Evolutionary conservation across 208 protist species (phyloP), one percentile per base, ranked within the genome.

Genomic region (Angomonas deanei): DNA sequence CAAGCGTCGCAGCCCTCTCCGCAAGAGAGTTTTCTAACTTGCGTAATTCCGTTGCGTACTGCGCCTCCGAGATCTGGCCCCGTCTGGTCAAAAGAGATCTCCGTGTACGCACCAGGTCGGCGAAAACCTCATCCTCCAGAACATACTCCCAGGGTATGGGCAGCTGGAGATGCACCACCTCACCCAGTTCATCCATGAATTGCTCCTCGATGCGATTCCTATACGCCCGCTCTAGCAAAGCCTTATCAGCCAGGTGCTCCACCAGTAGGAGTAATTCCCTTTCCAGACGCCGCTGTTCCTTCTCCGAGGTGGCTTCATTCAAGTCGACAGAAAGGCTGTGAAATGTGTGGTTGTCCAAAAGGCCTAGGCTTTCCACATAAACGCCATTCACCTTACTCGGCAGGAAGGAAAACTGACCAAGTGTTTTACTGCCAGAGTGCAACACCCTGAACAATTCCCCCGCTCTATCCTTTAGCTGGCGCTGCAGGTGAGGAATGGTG

Each of bases 61-160:
- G 38, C 75, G 73, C 82, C 61, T 70, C 66, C 42, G 84, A 69
- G 10, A 26, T 50, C 65, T 86, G 75, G 34, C 23, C 24, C 24
- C 2, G 60, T 8, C 4, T 68, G 62, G 11, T 63, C 66, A 17
- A 60, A 36, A 64, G 39, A 19, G 49, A 60, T 56, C 77, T 63
- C 3, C 70, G 57, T 17, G 66, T 48, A 11, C 71, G 52, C 42
- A 68, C 50, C 13, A 82, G 58, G 13, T 19, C 19, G 48, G 73
- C 70, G 36, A 87, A 77, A n/a, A 34, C 50, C 11, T 70, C 61
- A 50, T 91, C 80, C 34, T 82, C 75, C 3, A 87, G 42, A 3
- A 86, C 71, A 36, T 86, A 74, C 24, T 73, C 56, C 59, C 73
- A 85, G 27, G 78, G 75, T 30, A 91, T 72, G 2, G 84, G 84